A percentile compares a stretch with the other conserved stretches of the same genome.
These are phyloP conservation scores for Fusarium oxysporum DNA, from an alignment of 2,329 filamentous ascomycete species.

Conservation along the genomic window DNA sequence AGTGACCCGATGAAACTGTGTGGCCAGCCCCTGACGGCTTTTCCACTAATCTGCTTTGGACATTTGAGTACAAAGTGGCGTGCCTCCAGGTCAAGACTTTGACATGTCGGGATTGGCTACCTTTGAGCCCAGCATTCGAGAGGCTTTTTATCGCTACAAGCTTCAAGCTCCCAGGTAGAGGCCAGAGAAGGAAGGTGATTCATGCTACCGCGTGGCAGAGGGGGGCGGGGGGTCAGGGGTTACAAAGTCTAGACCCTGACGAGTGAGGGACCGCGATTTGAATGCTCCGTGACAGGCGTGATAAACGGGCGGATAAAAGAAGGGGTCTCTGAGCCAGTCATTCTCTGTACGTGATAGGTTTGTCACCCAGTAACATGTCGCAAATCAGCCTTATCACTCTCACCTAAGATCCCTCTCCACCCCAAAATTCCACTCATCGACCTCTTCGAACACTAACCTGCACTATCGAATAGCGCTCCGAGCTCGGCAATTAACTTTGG, in stretches of 20 bases:
- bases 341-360: slow-evolving; percentile 5
- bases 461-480: slow-evolving; percentile 4
- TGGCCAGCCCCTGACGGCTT: slow-evolving; percentile 9
- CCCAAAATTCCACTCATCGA: neutral
- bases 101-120: slow-evolving; percentile 3
- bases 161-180: neutral
- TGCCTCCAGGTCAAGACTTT: slow-evolving; percentile 9
- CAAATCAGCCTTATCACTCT: neutral
- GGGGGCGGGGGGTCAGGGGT: neutral
- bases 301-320: neutral
- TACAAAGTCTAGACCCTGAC: slow-evolving; percentile 5
- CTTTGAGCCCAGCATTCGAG: neutral
- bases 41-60: neutral
- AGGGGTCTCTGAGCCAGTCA: neutral
- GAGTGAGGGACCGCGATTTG: neutral
- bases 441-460: neutral
- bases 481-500: slow-evolving; percentile 9
- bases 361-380: neutral
- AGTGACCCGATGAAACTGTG: neutral
- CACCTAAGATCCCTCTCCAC: neutral
- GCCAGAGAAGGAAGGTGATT: slow-evolving; percentile 23
- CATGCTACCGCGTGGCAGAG: slow-evolving; percentile 18
- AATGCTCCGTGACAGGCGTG: neutral
- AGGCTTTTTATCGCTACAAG: neutral
- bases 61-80: neutral